Evolutionary conservation across 2,329 filamentous ascomycete species (phyloP).

Genomic region (Cytospora paraplurivora): DNA sequence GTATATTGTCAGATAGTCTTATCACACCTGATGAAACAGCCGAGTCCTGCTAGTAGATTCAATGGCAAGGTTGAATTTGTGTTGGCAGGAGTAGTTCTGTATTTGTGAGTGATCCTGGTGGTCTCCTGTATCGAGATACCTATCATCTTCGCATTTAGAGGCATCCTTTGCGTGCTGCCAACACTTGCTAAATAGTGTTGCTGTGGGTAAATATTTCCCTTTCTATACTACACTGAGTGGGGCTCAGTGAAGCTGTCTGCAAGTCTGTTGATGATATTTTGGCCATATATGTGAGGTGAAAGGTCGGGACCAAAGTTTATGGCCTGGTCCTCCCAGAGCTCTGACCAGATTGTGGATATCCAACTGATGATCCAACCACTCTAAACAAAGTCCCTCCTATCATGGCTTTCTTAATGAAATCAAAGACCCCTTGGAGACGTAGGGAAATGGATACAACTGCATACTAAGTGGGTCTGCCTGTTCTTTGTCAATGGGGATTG

Average conservation of each 20-base stretch:
- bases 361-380: background rate
- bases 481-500: background rate
- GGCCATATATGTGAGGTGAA: background rate
- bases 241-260: background rate
- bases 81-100: too few relatives aligned
- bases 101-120: too few relatives aligned
- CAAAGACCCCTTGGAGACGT: background rate
- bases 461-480: conserved; percentile 2
- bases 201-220: background rate
- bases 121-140: too few relatives aligned
- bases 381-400: background rate
- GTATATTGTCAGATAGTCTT: too few relatives aligned
- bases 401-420: background rate
- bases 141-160: background rate
- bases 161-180: background rate
- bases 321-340: background rate
- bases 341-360: background rate
- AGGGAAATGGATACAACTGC: conserved; percentile 3
- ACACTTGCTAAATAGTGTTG: background rate
- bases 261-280: background rate
- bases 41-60: too few relatives aligned
- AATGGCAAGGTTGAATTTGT: too few relatives aligned
- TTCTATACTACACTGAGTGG: background rate
- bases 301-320: background rate
- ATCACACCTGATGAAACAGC: too few relatives aligned